These are phyloP conservation scores for Calycina herbarum DNA, from an alignment of 2,329 filamentous ascomycete genomes.

Conservation along the genomic window DNA sequence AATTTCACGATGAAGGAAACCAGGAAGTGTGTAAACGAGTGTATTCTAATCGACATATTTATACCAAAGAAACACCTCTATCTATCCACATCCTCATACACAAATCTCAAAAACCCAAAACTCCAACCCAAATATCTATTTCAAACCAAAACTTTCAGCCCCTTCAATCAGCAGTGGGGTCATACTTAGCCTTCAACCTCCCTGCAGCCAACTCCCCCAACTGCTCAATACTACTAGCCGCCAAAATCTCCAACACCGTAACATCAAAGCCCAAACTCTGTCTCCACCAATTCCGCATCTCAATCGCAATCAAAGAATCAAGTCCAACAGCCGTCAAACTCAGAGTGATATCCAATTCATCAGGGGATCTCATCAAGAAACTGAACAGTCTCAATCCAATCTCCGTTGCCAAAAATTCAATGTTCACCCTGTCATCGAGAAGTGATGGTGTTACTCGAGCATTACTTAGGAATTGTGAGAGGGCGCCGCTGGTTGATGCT, in stretches of 20 bases:
- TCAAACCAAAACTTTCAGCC: background rate
- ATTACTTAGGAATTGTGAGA: background rate
- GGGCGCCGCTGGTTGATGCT: background rate
- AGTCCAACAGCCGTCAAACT: conserved; percentile 11
- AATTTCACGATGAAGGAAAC: no score
- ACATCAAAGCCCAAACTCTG: conserved; percentile 13
- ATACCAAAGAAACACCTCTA: no score
- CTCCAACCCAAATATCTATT: no score
- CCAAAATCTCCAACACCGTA: conserved; percentile 24
- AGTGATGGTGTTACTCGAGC: background rate
- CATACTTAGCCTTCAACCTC: conserved; percentile 10
- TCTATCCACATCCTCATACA: no score
- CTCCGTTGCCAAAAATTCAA: background rate
- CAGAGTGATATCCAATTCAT: conserved; percentile 11
- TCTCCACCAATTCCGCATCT: conserved; percentile 15
- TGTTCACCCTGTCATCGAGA: background rate
- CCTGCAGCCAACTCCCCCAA: conserved; percentile 8
- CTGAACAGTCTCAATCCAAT: background rate
- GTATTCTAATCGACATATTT: no score
- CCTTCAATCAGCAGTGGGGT: background rate
- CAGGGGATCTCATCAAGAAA: background rate
- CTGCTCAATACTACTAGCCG: conserved; percentile 28
- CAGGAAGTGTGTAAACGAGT: no score
- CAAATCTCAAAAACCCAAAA: no score
- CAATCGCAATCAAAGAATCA: conserved; percentile 17